These are phyloP conservation scores for Torulaspora microellipsoides DNA, from an alignment of 805 yeast genomes.

Conservation along the genomic window DNA sequence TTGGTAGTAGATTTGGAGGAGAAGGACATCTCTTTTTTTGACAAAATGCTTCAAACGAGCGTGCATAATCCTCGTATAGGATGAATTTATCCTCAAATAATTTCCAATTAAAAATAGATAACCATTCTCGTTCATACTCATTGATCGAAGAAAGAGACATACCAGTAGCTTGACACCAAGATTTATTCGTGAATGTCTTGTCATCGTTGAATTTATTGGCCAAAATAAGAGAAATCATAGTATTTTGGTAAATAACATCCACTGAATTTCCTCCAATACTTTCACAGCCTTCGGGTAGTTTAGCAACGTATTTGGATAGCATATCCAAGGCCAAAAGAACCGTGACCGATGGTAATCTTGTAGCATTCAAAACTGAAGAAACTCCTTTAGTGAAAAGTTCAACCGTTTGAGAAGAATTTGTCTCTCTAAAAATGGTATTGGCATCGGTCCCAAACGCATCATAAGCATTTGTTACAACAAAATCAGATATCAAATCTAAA, in stretches of 20 bases:
- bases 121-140: conserved; percentile 66
- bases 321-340: conserved; percentile 76
- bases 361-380: conserved; percentile 71
- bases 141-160: conserved; percentile 59
- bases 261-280: conserved; percentile 32
- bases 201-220: conserved; percentile 96
- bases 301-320: conserved; percentile 56
- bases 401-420: conserved; percentile 16
- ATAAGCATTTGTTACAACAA: conserved; percentile 67
- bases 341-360: conserved; percentile 81
- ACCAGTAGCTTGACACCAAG: conserved; percentile 97
- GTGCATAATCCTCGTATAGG: conserved; percentile 23
- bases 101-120: conserved; percentile 55
- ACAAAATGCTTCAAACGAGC: conserved; percentile 24
- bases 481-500: conserved; percentile 70
- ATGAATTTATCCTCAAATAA: conserved; percentile 39
- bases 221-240: conserved; percentile 67
- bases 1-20: conserved; percentile 12
- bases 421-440: conserved; percentile 16
- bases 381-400: conserved; percentile 53
- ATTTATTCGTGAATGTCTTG: conserved; percentile 88
- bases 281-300: conserved; percentile 34
- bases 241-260: conserved; percentile 45
- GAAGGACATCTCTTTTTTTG: conserved; percentile 17
- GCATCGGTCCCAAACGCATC: conserved; percentile 54